phyloP scores from a whole-genome alignment of 495 filamentous ascomycete genomes.

The Margaritispora aquatica region DNA sequence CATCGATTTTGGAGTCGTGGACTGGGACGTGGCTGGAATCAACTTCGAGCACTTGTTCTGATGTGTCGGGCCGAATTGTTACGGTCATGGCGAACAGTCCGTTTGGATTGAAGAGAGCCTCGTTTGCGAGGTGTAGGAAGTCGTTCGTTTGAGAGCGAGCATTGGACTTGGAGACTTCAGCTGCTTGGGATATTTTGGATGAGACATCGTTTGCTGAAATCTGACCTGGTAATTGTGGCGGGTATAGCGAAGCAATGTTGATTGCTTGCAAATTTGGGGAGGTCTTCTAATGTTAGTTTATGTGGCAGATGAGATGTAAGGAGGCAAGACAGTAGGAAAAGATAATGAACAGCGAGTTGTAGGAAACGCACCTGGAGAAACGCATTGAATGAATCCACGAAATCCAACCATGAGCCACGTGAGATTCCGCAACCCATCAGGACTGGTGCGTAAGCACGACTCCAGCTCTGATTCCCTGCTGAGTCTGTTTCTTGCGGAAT shows the following conservation, averaged over 20 bases:
- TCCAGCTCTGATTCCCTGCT: constrained; percentile 29
- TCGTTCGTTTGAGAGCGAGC: neutral
- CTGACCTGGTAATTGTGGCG: neutral
- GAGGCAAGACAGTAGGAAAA: neutral
- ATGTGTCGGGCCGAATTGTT: constrained; percentile 1
- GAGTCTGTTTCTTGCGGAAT: constrained; percentile 27
- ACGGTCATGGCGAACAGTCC: constrained; percentile 19
- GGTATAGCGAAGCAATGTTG: constrained; percentile 1
- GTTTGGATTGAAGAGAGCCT: constrained; percentile 8
- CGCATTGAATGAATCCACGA: constrained; percentile 32
- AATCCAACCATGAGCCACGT: constrained; percentile 33
- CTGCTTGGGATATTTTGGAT: neutral
- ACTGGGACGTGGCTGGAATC: neutral
- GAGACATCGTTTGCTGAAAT: neutral
- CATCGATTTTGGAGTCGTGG: neutral
- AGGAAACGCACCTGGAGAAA: constrained; percentile 19
- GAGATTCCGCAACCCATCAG: constrained; percentile 33
- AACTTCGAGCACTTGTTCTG: neutral
- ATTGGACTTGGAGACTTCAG: neutral
- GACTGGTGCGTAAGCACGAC: constrained; percentile 35
- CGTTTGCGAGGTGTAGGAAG: constrained; percentile 16
- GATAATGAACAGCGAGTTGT: neutral
- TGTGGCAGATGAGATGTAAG: neutral
- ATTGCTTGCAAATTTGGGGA: constrained; percentile 1
- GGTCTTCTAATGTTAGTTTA: neutral